A percentile compares a stretch with the other conserved stretches of the same genome.
These are phyloP conservation scores for Acacia melanoxylon DNA, from an alignment of 306 rosid species.

Conservation along the genomic window DNA sequence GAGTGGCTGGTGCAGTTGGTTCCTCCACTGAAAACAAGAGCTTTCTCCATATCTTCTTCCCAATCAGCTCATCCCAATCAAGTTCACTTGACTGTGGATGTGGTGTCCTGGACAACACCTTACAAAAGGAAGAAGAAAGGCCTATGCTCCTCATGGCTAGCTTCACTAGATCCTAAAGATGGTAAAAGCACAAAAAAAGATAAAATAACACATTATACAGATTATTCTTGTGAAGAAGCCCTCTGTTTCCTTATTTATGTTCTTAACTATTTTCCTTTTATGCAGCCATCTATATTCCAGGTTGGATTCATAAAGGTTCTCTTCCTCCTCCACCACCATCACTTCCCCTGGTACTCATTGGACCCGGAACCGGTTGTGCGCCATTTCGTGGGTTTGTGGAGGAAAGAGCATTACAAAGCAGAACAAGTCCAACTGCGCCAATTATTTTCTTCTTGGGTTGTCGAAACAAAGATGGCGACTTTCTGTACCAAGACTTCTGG, in stretches of 20 bases:
- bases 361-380: constrained; percentile 97
- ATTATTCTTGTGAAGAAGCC: constrained; percentile 3
- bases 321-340: constrained; percentile 79
- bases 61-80: constrained; percentile 67
- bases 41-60: constrained; percentile 87
- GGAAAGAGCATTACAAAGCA: constrained; percentile 74
- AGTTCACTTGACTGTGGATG: constrained; percentile 84
- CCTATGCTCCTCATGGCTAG: constrained; percentile 90
- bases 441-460: constrained; percentile 86
- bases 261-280: constrained; percentile 27
- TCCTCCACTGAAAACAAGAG: constrained; percentile 82
- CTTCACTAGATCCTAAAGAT: constrained; percentile 62
- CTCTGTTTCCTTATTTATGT: background rate
- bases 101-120: constrained; percentile 80
- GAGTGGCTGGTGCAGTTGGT: constrained; percentile 94
- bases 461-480: constrained; percentile 66
- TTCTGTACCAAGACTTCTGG: constrained; percentile 81
- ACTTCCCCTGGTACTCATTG: constrained; percentile 82
- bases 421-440: constrained; percentile 60
- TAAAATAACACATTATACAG: background rate
- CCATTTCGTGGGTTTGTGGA: constrained; percentile 86
- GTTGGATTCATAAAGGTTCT: constrained; percentile 80
- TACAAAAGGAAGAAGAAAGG: constrained; percentile 75
- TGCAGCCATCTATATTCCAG: constrained; percentile 62
- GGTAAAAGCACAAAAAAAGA: constrained; percentile 38